Conservation (phyloP, 306 rosid genomes). For the Castanea mollissima region DNA sequence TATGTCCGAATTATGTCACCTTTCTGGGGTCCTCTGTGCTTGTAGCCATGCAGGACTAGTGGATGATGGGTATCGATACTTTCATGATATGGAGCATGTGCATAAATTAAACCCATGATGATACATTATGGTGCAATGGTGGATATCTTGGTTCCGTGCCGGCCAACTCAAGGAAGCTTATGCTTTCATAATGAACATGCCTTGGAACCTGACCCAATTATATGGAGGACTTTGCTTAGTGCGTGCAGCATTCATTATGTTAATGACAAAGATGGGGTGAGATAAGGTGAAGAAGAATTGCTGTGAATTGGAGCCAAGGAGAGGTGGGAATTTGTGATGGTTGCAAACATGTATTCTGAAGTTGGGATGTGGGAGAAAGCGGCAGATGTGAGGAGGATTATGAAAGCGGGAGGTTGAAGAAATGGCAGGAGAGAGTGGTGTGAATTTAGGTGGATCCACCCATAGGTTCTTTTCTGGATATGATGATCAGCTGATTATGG, state of each 20-base stretch:
- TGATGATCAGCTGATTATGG: conserved; percentile 37
- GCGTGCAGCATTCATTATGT: conserved; percentile 58
- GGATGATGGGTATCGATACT: conserved; percentile 56
- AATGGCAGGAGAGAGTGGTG: conserved; percentile 79
- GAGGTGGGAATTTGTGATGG: conserved; percentile 77
- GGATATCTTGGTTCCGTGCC: conserved; percentile 74
- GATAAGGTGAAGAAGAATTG: conserved; percentile 58
- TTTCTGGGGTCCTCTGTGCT: conserved; percentile 83
- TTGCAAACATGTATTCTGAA: conserved; percentile 82
- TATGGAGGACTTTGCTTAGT: conserved; percentile 82
- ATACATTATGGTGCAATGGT: conserved; percentile 84
- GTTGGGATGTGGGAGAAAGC: conserved; percentile 88
- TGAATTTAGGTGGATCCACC: conserved; percentile 65
- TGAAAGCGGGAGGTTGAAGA: conserved; percentile 74
- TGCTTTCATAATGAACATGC: conserved; percentile 57
- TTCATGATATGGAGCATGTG: conserved; percentile 57
- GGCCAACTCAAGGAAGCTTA: conserved; percentile 71
- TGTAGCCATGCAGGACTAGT: conserved; percentile 89
- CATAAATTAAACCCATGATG: conserved; percentile 71
- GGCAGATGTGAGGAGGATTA: conserved; percentile 57
- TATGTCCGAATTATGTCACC: conserved; percentile 70
- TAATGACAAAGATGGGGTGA: conserved; percentile 47
- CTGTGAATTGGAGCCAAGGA: conserved; percentile 73
- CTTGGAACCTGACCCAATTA: conserved; percentile 61
- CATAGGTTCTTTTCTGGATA: conserved; percentile 65